phyloP scores from a whole-genome alignment of 129 eudicot species.

The Kitagawia praeruptora region DNA sequence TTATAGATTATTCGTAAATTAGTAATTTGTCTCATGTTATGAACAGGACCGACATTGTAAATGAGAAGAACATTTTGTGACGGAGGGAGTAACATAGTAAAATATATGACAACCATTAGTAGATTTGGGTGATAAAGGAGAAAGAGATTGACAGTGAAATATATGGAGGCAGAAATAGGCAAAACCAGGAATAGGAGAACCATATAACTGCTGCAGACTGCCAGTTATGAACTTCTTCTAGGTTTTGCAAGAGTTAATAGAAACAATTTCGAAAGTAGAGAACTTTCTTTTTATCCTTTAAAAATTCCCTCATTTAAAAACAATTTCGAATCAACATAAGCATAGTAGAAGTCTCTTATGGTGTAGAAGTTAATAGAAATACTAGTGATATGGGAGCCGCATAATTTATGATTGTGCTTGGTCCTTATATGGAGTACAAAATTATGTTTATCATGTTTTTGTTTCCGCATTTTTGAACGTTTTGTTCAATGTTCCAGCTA shows the following conservation, averaged over 20 bases:
- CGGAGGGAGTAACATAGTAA: too few species aligned
- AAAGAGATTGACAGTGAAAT: not conserved
- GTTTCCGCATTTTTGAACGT: not conserved
- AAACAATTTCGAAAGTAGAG: not conserved
- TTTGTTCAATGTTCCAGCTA: slow-evolving; percentile 41
- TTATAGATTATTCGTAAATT: too few species aligned
- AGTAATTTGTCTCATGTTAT: too few species aligned
- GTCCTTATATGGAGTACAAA: not conserved
- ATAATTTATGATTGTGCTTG: too few species aligned
- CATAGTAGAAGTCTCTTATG: not conserved
- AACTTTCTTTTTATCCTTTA: not conserved
- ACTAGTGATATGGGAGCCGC: not conserved
- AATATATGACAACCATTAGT: not conserved
- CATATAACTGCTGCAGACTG: not conserved
- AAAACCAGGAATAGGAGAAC: not conserved
- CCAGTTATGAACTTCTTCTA: not conserved
- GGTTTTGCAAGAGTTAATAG: not conserved
- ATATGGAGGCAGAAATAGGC: not conserved
- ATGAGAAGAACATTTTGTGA: too few species aligned
- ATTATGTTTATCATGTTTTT: not conserved
- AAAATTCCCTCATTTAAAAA: not conserved
- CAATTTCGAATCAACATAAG: not conserved
- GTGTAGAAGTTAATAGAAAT: not conserved
- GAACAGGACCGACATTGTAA: not conserved
- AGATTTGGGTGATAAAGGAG: not conserved